phyloP scores from a whole-genome alignment of 257 asterid species.

The Cinchona pubescens region DNA sequence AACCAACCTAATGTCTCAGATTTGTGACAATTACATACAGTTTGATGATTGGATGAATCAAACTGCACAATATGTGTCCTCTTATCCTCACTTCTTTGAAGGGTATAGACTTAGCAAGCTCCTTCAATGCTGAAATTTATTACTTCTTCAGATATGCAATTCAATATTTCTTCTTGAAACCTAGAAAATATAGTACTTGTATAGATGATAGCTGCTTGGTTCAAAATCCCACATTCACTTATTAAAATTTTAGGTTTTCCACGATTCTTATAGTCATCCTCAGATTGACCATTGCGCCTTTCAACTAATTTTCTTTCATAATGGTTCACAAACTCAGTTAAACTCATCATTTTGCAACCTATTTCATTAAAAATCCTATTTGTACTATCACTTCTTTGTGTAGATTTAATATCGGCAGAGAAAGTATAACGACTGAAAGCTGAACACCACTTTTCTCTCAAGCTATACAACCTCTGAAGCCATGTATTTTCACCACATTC shows the following conservation, averaged over 20 bases:
- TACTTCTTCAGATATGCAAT: neutral
- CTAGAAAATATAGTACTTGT: neutral
- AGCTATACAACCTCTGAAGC: too few species aligned
- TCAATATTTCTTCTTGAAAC: neutral
- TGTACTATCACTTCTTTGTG: conserved; percentile 4
- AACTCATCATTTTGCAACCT: neutral
- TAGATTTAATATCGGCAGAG: neutral
- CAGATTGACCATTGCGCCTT: too few species aligned
- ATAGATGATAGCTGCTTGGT: too few species aligned
- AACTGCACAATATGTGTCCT: neutral
- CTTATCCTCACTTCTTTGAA: neutral
- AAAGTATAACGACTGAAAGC: neutral
- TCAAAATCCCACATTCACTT: too few species aligned
- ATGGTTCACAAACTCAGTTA: neutral
- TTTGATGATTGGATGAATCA: neutral
- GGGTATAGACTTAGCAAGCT: neutral
- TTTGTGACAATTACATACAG: neutral
- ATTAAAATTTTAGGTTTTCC: too few species aligned
- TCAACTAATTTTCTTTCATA: neutral
- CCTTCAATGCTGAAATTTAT: neutral
- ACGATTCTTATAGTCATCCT: too few species aligned
- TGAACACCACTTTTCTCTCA: neutral
- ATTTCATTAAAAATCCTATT: neutral
- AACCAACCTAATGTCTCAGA: neutral
- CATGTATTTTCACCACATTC: too few species aligned